Evolutionary conservation across 306 rosid species (phyloP).

Genomic region (Citrullus amarus): DNA sequence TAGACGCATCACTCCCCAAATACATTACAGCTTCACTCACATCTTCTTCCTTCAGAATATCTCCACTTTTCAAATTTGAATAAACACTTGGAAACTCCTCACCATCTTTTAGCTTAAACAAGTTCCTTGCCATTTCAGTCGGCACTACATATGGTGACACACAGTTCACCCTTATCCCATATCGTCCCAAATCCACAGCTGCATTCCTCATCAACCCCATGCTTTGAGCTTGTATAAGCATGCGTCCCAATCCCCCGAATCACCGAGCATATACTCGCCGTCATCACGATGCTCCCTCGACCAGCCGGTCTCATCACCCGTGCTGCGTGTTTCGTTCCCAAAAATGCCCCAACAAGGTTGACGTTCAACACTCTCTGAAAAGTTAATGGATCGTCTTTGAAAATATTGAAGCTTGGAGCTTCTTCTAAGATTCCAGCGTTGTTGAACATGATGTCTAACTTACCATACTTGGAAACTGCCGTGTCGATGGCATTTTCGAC

Average conservation of each 20-base stretch:
- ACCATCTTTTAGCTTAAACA: neutral
- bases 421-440: constrained; percentile 20
- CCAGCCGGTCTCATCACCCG: constrained; percentile 25
- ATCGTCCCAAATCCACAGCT: constrained; percentile 36
- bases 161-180: constrained; percentile 39
- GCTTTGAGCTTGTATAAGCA: constrained; percentile 32
- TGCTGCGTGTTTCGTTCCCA: constrained; percentile 42
- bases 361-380: constrained; percentile 28
- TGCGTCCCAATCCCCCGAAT: constrained; percentile 24
- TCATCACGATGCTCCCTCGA: constrained; percentile 27
- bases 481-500: constrained; percentile 17
- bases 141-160: constrained; percentile 29
- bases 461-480: constrained; percentile 22
- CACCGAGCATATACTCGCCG: constrained; percentile 17
- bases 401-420: constrained; percentile 8
- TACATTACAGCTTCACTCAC: constrained; percentile 42
- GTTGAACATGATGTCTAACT: constrained; percentile 46
- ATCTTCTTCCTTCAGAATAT: constrained; percentile 12
- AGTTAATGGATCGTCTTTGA: neutral
- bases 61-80: constrained; percentile 15
- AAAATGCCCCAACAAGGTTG: constrained; percentile 22
- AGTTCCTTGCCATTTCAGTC: constrained; percentile 9
- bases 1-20: constrained; percentile 35
- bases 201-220: constrained; percentile 21
- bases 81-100: neutral